phyloP scores from a whole-genome alignment of 202 grass and related monocot genomes.

The Hordeum pubiflorum region DNA sequence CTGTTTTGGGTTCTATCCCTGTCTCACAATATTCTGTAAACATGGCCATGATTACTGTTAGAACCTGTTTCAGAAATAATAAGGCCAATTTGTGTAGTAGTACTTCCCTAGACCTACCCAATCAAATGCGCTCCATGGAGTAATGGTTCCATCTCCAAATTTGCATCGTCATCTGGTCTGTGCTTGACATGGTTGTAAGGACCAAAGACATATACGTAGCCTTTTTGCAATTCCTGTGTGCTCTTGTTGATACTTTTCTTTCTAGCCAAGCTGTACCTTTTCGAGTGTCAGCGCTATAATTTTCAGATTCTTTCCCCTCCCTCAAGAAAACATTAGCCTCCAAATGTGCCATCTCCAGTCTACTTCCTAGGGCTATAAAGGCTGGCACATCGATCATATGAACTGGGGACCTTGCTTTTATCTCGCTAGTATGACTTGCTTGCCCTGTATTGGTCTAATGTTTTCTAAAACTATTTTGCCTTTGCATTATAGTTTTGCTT shows the following conservation, averaged over 20 bases:
- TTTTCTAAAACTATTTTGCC: not conserved
- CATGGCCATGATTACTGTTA: not conserved
- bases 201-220: not conserved
- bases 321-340: not conserved
- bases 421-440: not conserved
- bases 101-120: not conserved
- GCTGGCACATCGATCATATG: not conserved
- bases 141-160: not conserved
- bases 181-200: not conserved
- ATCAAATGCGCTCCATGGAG: not conserved
- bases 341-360: not conserved
- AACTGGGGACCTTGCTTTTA: constrained; percentile 1
- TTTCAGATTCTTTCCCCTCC: constrained; percentile 9
- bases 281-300: not conserved
- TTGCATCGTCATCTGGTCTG: not conserved
- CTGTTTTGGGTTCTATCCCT: not conserved
- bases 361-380: not conserved
- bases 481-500: not conserved
- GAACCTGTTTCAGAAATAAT: not conserved
- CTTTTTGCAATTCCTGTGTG: not conserved
- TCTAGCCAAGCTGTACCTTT: not conserved
- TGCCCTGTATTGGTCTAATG: not conserved
- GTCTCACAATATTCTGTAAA: not conserved
- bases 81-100: not conserved
- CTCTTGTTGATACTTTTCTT: not conserved